Evolutionary conservation across 192 early-diverging fungal species (phyloP).

Genomic region (Globomyces pollinis-pini): DNA sequence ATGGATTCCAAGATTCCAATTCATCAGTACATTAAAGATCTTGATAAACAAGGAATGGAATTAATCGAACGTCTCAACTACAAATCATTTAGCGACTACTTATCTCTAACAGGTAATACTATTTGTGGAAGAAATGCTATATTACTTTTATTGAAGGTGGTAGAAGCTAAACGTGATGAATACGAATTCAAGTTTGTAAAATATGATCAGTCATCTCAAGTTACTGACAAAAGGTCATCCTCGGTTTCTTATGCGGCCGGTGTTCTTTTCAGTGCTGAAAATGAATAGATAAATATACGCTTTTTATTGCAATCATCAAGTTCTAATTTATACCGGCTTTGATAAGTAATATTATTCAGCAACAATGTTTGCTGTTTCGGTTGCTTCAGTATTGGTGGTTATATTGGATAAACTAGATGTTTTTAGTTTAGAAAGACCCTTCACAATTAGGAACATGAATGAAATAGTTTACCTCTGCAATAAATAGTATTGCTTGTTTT

Average conservation of each 20-base stretch:
- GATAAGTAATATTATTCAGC: background rate
- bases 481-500: background rate
- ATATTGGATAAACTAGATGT: background rate
- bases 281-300: background rate
- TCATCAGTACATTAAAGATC: conserved; percentile 62
- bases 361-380: background rate
- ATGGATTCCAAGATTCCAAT: conserved; percentile 43
- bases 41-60: conserved; percentile 80
- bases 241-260: background rate
- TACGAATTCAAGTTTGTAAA: conserved; percentile 8
- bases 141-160: conserved; percentile 65
- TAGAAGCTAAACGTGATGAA: conserved; percentile 18
- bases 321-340: background rate
- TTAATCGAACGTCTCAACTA: conserved; percentile 59
- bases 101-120: conserved; percentile 75
- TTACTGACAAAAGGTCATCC: background rate
- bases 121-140: conserved; percentile 95
- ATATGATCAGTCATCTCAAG: conserved; percentile 3
- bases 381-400: too few relatives aligned
- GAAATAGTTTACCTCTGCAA: conserved; percentile 2
- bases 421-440: background rate
- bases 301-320: too few relatives aligned
- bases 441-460: background rate
- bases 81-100: conserved; percentile 57
- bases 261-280: background rate